A percentile compares a stretch with the other conserved stretches of the same genome.
Evolutionary conservation across 805 yeast species (phyloP).

Genomic region (Teunomyces lycoperdinae): DNA sequence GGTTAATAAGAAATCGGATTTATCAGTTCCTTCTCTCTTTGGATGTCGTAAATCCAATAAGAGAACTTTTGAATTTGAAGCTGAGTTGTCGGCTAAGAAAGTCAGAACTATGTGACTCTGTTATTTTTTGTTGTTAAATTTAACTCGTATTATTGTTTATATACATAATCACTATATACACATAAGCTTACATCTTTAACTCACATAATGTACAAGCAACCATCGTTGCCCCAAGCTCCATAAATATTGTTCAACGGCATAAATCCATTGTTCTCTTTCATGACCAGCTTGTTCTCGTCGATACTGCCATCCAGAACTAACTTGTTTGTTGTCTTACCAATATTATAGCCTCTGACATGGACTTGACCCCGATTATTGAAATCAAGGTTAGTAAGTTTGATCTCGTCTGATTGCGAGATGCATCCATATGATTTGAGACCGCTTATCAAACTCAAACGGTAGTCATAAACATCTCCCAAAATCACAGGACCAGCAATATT

Average conservation of each 20-base stretch:
- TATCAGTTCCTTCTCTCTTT: slow-evolving; percentile 7
- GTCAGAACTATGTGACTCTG: neutral
- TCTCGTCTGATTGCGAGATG: slow-evolving; percentile 56
- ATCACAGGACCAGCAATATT: slow-evolving; percentile 58
- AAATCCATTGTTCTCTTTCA: slow-evolving; percentile 36
- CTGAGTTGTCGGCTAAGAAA: slow-evolving; percentile 1
- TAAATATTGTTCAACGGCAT: slow-evolving; percentile 42
- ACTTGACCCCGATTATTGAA: slow-evolving; percentile 45
- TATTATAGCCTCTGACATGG: slow-evolving; percentile 60
- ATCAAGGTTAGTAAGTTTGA: slow-evolving; percentile 43
- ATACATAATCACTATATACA: slow-evolving; percentile 6
- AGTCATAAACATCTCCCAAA: slow-evolving; percentile 60
- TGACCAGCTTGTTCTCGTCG: slow-evolving; percentile 24
- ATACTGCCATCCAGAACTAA: slow-evolving; percentile 5
- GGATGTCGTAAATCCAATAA: slow-evolving; percentile 3
- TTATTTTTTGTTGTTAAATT: slow-evolving; percentile 1
- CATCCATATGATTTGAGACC: slow-evolving; percentile 50
- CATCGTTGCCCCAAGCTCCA: slow-evolving; percentile 69
- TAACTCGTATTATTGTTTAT: neutral
- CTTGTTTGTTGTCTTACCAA: slow-evolving; percentile 46
- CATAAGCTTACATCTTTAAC: neutral
- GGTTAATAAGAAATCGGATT: slow-evolving; percentile 10
- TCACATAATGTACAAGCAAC: slow-evolving; percentile 55
- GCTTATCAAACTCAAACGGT: slow-evolving; percentile 43
- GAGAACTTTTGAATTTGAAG: slow-evolving; percentile 9